A percentile compares a stretch with the other conserved stretches of the same genome.
phyloP scores from a whole-genome alignment of 768 basidiomycete genomes.

The Amanita rimosa region DNA sequence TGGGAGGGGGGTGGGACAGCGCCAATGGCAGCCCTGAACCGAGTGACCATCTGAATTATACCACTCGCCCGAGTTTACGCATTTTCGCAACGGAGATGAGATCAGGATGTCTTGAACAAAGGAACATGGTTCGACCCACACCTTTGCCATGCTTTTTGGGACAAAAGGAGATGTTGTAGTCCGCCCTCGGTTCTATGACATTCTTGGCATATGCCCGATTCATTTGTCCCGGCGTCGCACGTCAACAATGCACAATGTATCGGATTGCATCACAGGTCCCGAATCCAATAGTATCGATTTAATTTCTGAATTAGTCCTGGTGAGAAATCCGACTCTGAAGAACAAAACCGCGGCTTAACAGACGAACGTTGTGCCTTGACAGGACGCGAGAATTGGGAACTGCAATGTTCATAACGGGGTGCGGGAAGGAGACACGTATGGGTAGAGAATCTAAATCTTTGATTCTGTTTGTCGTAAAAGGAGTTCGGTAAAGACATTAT shows the following conservation, averaged over 20 bases:
- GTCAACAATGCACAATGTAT: neutral
- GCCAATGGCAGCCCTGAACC: constrained; percentile 40
- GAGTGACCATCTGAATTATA: constrained; percentile 6
- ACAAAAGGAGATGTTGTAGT: neutral
- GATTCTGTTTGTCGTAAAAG: constrained; percentile 1
- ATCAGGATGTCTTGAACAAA: neutral
- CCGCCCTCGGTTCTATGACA: neutral
- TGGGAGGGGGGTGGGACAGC: no score
- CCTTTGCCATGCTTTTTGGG: neutral
- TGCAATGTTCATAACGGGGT: neutral
- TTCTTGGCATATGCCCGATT: neutral
- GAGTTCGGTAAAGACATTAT: constrained; percentile 2
- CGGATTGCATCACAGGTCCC: neutral
- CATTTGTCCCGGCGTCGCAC: neutral
- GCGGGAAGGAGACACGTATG: neutral
- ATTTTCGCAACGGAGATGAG: neutral
- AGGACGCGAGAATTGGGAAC: neutral
- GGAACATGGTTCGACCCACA: neutral
- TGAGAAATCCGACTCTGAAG: neutral
- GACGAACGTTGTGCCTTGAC: neutral
- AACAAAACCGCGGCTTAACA: neutral
- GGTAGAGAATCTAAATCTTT: neutral
- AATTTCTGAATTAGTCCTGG: neutral
- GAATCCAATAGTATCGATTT: neutral
- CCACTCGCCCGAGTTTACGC: no score